Base-by-base conservation (phyloP, 805 yeast species). In the Monosporozyma aquatica region DNA sequence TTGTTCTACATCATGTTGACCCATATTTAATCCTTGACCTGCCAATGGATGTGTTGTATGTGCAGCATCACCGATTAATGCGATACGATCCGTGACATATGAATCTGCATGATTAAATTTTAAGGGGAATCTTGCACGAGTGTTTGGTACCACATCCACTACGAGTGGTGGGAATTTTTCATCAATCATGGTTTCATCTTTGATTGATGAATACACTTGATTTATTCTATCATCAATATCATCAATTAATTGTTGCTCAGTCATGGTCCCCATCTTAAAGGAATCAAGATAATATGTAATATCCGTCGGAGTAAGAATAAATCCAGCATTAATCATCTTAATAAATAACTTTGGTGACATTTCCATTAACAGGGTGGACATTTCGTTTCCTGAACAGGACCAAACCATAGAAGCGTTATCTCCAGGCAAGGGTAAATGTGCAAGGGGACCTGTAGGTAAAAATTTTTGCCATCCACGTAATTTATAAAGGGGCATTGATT, bases 21-120 rank as follows among this genome's bases (percentile, higher is more conserved):
- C 98, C 95, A 90, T 87, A 62, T 92, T 92, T 43, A 92, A 72
- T 21, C 98, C 98, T 64, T 92, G 98, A 8, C 98, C 98, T 4
- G 97, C 97, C 46, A 92, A 70, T 2, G 98, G 98, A 60, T 92
- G 97, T 1, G 95, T 86, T 0, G 97, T 82, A 54, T 92, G 98
- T 0, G 97, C 97, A 1, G 98, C 97, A 64, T 92, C 98, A 21
- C 98, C 98, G 8, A 90, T 84, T n/a, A 92, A 66, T 0, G 97
- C 97, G 24, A 90, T 73, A 50, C 97, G 71, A 3, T 84, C 89
- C 2, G 77, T 77, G 15, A 86, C 78, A 58, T 92, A 92, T 1
- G 83, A 75, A 55, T 92, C 97, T 2, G 95, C 95, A 58, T 92
- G 97, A 17, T 87, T 78, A 67, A 90, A 64, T 51, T 80, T 80